These are phyloP conservation scores for Suillus sp. DNA, from an alignment of 768 basidiomycete genomes.

Conservation along the genomic window DNA sequence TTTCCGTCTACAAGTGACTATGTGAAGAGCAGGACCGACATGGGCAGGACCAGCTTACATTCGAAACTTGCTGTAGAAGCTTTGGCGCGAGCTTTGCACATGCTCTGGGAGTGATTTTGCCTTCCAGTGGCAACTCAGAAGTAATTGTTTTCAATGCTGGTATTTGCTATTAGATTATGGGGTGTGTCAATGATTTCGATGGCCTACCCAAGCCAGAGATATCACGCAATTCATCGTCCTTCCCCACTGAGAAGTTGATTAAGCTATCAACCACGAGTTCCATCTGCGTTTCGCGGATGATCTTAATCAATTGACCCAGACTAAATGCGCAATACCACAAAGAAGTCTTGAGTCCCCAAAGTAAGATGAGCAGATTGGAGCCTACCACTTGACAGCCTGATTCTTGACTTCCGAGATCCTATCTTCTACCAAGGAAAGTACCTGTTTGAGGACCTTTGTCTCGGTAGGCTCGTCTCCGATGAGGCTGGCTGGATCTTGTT, in stretches of 20 bases:
- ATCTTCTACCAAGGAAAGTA: conserved; percentile 87
- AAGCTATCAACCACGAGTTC: conserved; percentile 87
- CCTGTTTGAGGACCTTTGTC: conserved; percentile 80
- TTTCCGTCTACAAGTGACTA: conserved; percentile 48
- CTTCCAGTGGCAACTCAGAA: conserved; percentile 81
- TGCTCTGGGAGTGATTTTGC: conserved; percentile 75
- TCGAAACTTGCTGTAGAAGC: conserved; percentile 75
- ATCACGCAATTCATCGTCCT: conserved; percentile 92
- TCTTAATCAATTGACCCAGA: conserved; percentile 88
- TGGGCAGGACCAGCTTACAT: conserved; percentile 45
- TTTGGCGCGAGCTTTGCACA: conserved; percentile 86
- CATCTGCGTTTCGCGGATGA: conserved; percentile 81
- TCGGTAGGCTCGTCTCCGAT: conserved; percentile 85
- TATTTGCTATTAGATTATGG: conserved; percentile 9
- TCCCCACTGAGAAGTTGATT: conserved; percentile 79
- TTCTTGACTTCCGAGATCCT: conserved; percentile 99
- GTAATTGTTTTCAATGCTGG: conserved; percentile 94
- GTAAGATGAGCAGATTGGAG: conserved; percentile 6
- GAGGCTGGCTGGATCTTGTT: conserved; percentile 72
- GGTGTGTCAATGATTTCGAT: background rate
- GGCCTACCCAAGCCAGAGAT: conserved; percentile 84
- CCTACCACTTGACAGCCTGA: conserved; percentile 92
- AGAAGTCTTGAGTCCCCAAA: conserved; percentile 4
- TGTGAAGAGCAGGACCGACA: conserved; percentile 14
- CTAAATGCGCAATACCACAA: conserved; percentile 41